Percentiles rank a stretch among this genome's conserved stretches.
These are phyloP conservation scores for Acorus calamus DNA, from an alignment of 106 monocot species.

Conservation along the genomic window DNA sequence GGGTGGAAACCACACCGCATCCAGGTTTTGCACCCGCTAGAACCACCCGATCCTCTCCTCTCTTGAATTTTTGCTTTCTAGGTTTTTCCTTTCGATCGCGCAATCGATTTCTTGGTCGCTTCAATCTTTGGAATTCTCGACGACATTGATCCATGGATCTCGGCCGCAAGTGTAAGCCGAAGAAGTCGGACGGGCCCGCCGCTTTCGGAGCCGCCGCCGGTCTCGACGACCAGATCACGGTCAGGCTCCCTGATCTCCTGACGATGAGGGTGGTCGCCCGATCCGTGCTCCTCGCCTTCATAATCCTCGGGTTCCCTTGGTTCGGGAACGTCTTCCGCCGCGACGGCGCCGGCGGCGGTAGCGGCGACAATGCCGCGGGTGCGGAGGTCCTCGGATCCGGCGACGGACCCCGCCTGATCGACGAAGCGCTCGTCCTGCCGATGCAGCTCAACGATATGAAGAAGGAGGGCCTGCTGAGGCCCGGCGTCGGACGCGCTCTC, in stretches of 20 bases:
- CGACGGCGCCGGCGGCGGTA: not conserved
- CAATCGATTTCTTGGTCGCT: not conserved
- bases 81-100: not conserved
- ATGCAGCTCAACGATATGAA: slow-evolving; percentile 35
- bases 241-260: slow-evolving; percentile 35
- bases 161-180: not conserved
- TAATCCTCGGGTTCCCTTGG: slow-evolving; percentile 32
- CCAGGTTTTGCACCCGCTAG: slow-evolving; percentile 92
- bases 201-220: no score
- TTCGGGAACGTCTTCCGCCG: slow-evolving; percentile 1
- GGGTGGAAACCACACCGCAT: slow-evolving; percentile 94
- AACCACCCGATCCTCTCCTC: not conserved
- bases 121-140: not conserved
- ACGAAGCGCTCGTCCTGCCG: slow-evolving; percentile 20
- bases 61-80: not conserved
- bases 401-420: slow-evolving; percentile 6
- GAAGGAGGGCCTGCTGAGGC: slow-evolving; percentile 32
- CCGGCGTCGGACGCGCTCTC: slow-evolving; percentile 16
- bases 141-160: not conserved
- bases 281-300: slow-evolving; percentile 19
- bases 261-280: slow-evolving; percentile 28
- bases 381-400: not conserved
- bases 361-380: not conserved
- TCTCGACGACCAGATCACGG: slow-evolving; percentile 20
- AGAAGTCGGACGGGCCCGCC: slow-evolving; percentile 2